A percentile compares a stretch with the other conserved stretches of the same genome.
These are phyloP conservation scores for Fusarium pilosicola DNA, from an alignment of 2,329 filamentous ascomycete genomes.

Conservation along the genomic window DNA sequence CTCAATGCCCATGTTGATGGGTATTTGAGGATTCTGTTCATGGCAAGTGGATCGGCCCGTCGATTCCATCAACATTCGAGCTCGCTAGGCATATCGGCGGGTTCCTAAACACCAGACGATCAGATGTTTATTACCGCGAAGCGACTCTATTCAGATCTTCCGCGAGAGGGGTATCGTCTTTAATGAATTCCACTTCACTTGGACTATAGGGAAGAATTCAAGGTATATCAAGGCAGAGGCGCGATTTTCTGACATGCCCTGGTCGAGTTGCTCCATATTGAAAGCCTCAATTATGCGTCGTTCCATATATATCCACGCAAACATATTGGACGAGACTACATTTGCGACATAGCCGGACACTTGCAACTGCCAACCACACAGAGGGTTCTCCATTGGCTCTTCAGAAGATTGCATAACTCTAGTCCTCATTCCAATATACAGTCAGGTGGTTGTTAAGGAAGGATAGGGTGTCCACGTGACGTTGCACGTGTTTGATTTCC, in stretches of 20 bases:
- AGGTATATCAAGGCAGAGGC: conserved; percentile 24
- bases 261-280: conserved; percentile 12
- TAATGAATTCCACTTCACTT: conserved; percentile 8
- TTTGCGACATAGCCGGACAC: background rate
- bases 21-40: background rate
- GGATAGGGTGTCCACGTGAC: conserved; percentile 2
- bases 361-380: background rate
- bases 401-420: background rate
- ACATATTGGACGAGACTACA: background rate
- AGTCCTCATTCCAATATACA: background rate
- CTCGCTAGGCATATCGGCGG: conserved; percentile 17
- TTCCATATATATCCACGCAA: background rate
- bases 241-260: conserved; percentile 19
- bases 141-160: conserved; percentile 1
- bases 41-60: conserved; percentile 36
- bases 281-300: conserved; percentile 13
- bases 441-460: background rate
- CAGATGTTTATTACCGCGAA: conserved; percentile 17
- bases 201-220: conserved; percentile 1
- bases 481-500: background rate
- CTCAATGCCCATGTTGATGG: conserved; percentile 1
- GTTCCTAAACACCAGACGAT: conserved; percentile 28
- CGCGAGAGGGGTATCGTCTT: background rate
- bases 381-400: background rate
- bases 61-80: conserved; percentile 35